Base-by-base conservation (phyloP, 1,284 basidiomycete species). In the Fomitiporia mediterranea region DNA sequence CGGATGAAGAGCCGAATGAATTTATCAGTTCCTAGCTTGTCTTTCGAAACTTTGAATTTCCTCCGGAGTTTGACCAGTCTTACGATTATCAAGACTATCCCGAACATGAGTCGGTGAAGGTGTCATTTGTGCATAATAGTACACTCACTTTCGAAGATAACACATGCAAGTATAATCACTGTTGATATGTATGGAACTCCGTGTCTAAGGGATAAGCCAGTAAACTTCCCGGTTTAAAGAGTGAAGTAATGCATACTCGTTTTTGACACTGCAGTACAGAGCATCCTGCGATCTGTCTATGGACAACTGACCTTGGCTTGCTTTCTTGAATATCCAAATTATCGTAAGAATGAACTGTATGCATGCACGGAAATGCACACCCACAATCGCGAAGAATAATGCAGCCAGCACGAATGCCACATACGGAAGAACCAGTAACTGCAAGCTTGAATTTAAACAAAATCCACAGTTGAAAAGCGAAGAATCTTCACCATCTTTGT, bases 1-100 rank as follows among this genome's bases (percentile, higher is more conserved):
- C 52, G 38, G 43, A 53, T 44, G 39, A 43, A 53, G 34, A 53
- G 27, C 17, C 32, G 52, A 23, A 51, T 13, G 8, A 40, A 34
- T 21, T 15, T 30, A 8, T 21, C 27, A 23, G 15, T 23, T 30
- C 23, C n/a, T 4, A 42, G 28, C 15, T 51, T 38, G 1, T 35
- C 28, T 51, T 51, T 51, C 8, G 34, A 27, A 35, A 35, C 27
- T 1, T 27, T 19, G 25, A 30, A 40, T 5, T 15, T 37, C 23
- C 30, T 51, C 28, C 50, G 19, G 50, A 40, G 40, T 13, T 38
- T 51, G 7, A 51, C 7, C 21, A 51, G 32, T 17, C 40, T 39
- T 9, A 38, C 17, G 3, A 38, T 38, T 19, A 51, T 38, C n/a
- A 51, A 38, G n/a, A 28, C 50, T 51, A 17, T n/a, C 28, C 7